phyloP scores from a whole-genome alignment of 2,329 filamentous ascomycete genomes.

The Penicillium brevicompactum region DNA sequence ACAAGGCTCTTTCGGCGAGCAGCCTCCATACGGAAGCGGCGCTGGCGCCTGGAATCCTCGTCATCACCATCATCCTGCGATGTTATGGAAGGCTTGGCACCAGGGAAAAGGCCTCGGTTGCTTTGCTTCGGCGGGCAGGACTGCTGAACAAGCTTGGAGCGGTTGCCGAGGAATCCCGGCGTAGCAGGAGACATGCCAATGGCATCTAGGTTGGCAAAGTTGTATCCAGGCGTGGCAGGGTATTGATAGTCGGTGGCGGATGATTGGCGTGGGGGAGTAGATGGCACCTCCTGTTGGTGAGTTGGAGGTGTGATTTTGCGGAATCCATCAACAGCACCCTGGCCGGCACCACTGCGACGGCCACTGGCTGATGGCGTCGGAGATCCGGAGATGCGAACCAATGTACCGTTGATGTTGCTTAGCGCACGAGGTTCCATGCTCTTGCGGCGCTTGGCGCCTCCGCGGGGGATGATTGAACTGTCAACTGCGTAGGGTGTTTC shows the following conservation, averaged over 20 bases:
- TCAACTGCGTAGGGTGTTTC: conserved; percentile 72
- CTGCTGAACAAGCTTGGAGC: conserved; percentile 50
- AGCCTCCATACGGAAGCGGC: conserved; percentile 67
- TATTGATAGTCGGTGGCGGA: conserved; percentile 23
- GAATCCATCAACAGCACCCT: conserved; percentile 35
- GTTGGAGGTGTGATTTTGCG: conserved; percentile 37
- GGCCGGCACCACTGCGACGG: conserved; percentile 31
- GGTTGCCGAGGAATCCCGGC: conserved; percentile 49
- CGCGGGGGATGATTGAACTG: conserved; percentile 66
- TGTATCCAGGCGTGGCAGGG: conserved; percentile 38
- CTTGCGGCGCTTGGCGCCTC: conserved; percentile 72
- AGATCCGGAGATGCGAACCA: conserved; percentile 46
- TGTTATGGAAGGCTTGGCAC: conserved; percentile 3
- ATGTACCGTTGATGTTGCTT: conserved; percentile 67
- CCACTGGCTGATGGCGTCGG: conserved; percentile 30
- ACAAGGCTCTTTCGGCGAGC: conserved; percentile 76
- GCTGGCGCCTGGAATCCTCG: conserved; percentile 38
- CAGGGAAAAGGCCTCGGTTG: conserved; percentile 44
- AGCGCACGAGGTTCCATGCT: conserved; percentile 77
- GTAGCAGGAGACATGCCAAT: conserved; percentile 48
- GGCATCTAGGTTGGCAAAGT: conserved; percentile 40
- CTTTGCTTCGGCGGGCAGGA: conserved; percentile 58
- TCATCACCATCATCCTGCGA: conserved; percentile 22
- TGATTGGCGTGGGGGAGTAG: conserved; percentile 19
- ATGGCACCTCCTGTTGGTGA: conserved; percentile 14